phyloP scores from a whole-genome alignment of 1,139 yeast species.

The Geotrichum bryndzae region DNA sequence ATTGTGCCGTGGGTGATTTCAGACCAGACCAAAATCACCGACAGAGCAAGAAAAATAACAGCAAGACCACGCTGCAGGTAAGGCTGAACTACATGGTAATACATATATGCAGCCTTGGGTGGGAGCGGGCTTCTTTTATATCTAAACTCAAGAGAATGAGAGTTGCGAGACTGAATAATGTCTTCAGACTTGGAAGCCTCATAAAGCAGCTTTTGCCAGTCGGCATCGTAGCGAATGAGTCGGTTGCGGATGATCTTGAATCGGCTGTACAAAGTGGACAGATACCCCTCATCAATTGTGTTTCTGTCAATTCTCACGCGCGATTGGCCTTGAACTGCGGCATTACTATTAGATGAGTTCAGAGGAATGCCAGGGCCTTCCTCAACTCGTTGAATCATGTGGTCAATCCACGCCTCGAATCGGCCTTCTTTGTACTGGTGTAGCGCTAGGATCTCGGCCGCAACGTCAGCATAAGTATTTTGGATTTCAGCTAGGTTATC shows the following conservation, averaged over 20 bases:
- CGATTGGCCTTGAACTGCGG: conserved; percentile 20
- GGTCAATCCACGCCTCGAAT: conserved; percentile 38
- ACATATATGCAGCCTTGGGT: conserved; percentile 39
- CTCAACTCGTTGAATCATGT: conserved; percentile 29
- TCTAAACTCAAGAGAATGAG: conserved; percentile 28
- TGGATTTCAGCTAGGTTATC: conserved; percentile 63
- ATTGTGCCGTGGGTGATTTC: conserved; percentile 69
- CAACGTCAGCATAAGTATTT: conserved; percentile 57
- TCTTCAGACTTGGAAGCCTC: conserved; percentile 36
- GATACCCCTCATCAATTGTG: conserved; percentile 28
- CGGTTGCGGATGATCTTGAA: conserved; percentile 28
- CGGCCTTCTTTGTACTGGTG: conserved; percentile 35
- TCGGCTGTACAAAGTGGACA: conserved; percentile 26
- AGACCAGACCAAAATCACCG: conserved; percentile 59
- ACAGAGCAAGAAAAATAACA: conserved; percentile 40
- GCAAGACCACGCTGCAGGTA: conserved; percentile 40
- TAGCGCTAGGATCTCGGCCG: conserved; percentile 53
- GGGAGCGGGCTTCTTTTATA: conserved; percentile 32
- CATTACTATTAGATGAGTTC: conserved; percentile 13
- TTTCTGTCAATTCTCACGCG: conserved; percentile 26
- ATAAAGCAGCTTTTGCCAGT: conserved; percentile 39
- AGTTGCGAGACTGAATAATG: conserved; percentile 24
- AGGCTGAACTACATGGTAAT: conserved; percentile 45
- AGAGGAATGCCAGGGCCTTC: conserved; percentile 22
- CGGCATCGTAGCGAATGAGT: conserved; percentile 35